Evolutionary conservation across 2,329 filamentous ascomycete species (phyloP), one percentile per base, ranked within the genome.

Genomic region (Akanthomyces dipterigenus): DNA sequence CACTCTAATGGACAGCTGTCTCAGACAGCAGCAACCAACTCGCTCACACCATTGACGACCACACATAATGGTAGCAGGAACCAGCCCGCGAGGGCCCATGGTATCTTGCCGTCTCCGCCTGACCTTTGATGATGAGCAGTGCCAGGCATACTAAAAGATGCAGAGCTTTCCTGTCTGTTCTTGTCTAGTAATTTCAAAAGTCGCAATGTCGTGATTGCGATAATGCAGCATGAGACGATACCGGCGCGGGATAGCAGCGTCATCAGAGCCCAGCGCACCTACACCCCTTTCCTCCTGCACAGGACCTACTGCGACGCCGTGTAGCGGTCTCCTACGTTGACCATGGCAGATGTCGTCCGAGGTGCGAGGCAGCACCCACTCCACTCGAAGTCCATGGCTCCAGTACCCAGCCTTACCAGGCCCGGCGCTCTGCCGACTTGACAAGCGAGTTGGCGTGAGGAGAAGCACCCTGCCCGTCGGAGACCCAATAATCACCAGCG

Each of bases 181-280:
- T 49, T 77, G 72, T 28, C 81, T 75, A 49, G 73, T 77, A 59
- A 91, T 72, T 71, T 90, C 86, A 74, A 91, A 93, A 62, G 82
- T 87, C 65, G 91, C 69, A 31, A 93, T 81, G 2, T 83, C 82
- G 67, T 90, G 85, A 71, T 91, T 85, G 62, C 81, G 80, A 70
- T 88, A 93, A 70, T 90, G 86, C 72, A 93, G 73, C 70, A 93
- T 82, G 62, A 93, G 66, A 62, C 88, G 77, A 80, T 87, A 92
- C 62, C 83, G 78, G 64, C 78, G 77, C 63, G 76, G 71, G 36
- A 69, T 64, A 8, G 67, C 63, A 59, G 67, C 64, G 45, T 64
- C 55, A 59, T 60, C 53, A 34, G 66, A 64, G n/a, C 61, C 63
- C 38, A 67, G 57, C 28, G 65, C 67, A 61, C 65, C 62, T 36